These are phyloP conservation scores for Cucumis cinereus DNA, from an alignment of 306 rosid genomes.

Conservation along the genomic window DNA sequence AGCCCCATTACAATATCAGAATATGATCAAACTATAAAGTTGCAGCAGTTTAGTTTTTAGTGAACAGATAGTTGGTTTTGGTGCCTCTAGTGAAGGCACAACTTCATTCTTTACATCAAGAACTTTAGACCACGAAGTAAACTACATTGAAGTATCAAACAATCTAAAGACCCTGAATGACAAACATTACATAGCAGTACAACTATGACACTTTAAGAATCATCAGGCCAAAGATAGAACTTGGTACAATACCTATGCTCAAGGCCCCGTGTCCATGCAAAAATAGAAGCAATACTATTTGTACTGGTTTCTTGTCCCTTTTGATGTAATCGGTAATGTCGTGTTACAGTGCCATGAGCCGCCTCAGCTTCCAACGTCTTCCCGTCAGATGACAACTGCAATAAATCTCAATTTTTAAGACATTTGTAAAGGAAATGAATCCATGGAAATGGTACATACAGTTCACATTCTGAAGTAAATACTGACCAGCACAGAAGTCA, in stretches of 20 bases:
- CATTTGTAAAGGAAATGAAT: background rate
- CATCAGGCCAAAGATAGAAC: background rate
- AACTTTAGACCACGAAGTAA: background rate
- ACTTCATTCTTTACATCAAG: background rate
- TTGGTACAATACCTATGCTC: constrained; percentile 57
- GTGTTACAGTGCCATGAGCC: constrained; percentile 97
- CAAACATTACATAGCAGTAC: background rate
- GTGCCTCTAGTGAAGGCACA: background rate
- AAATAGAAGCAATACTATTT: constrained; percentile 94
- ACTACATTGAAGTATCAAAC: background rate
- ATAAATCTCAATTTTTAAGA: constrained; percentile 4
- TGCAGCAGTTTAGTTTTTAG: background rate
- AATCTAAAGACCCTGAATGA: background rate
- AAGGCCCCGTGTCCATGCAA: constrained; percentile 97
- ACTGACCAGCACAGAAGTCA: constrained; percentile 88
- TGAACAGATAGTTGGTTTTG: background rate
- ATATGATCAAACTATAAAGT: background rate
- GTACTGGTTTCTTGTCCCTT: constrained; percentile 97
- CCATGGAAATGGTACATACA: constrained; percentile 4
- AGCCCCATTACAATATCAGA: background rate
- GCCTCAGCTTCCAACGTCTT: constrained; percentile 97
- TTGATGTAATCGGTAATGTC: constrained; percentile 84
- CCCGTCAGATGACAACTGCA: constrained; percentile 92
- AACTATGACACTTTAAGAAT: background rate
- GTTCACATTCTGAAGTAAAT: background rate